Conservation (phyloP, 176 grass and related monocot species). For the Tuctoria greenei region DNA sequence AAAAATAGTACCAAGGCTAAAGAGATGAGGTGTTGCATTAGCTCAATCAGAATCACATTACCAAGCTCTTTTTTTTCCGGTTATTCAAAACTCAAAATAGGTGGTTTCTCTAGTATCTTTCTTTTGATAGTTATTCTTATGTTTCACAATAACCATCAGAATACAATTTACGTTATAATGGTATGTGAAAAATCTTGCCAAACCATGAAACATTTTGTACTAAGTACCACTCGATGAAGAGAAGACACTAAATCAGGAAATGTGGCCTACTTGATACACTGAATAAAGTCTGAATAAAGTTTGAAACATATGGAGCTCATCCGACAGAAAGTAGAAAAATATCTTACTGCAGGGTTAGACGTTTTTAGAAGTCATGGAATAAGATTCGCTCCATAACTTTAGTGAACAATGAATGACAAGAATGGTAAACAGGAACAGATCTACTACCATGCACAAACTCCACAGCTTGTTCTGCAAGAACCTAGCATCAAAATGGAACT, state of each 20-base stretch:
- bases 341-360: background rate
- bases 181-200: background rate
- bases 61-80: constrained; percentile 1
- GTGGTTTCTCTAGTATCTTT: background rate
- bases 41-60: background rate
- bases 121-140: background rate
- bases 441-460: constrained; percentile 8
- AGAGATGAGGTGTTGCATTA: background rate
- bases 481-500: constrained; percentile 14
- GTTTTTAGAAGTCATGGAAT: background rate
- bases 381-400: constrained; percentile 12
- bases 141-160: background rate
- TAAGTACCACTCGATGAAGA: constrained; percentile 13
- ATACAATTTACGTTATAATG: background rate
- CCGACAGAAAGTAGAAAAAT: background rate
- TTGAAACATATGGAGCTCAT: background rate
- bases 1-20: background rate
- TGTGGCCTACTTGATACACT: background rate
- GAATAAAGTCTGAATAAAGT: background rate
- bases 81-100: constrained; percentile 17
- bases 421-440: background rate
- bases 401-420: background rate
- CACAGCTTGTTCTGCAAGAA: constrained; percentile 5
- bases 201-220: background rate
- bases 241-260: constrained; percentile 1